A percentile compares a stretch with the other conserved stretches of the same genome.
These are phyloP conservation scores for Candida ulmi DNA, from an alignment of 805 yeast species.

Conservation along the genomic window DNA sequence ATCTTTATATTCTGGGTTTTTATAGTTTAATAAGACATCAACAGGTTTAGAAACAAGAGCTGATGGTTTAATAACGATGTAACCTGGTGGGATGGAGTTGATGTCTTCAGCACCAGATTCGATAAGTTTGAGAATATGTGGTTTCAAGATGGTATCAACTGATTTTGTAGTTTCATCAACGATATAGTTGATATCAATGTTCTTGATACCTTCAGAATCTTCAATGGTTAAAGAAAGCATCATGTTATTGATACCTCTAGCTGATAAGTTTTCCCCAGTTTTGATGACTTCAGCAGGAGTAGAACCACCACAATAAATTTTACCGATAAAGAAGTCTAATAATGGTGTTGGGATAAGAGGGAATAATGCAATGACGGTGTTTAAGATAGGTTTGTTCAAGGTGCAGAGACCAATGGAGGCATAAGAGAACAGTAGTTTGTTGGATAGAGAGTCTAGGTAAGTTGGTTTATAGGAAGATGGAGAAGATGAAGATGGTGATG, in stretches of 20 bases:
- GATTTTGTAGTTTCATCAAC: constrained; percentile 62
- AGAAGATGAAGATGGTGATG: neutral
- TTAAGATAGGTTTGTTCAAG: constrained; percentile 53
- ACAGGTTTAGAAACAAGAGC: constrained; percentile 80
- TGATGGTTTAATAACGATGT: constrained; percentile 90
- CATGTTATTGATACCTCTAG: constrained; percentile 85
- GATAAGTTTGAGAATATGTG: constrained; percentile 62
- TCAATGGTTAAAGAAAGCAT: constrained; percentile 93
- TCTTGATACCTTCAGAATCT: constrained; percentile 76
- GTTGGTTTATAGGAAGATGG: neutral
- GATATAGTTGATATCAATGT: constrained; percentile 52
- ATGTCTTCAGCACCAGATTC: constrained; percentile 35
- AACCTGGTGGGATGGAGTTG: constrained; percentile 81
- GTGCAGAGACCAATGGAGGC: constrained; percentile 69
- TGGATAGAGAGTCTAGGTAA: constrained; percentile 49
- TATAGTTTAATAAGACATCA: constrained; percentile 57
- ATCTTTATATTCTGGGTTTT: constrained; percentile 43
- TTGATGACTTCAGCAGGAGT: constrained; percentile 58
- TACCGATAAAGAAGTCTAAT: constrained; percentile 69
- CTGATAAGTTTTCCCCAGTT: constrained; percentile 62
- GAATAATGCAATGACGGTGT: constrained; percentile 56
- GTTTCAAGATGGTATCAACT: constrained; percentile 59
- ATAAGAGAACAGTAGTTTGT: constrained; percentile 54
- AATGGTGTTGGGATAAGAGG: constrained; percentile 72
- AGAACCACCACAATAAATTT: constrained; percentile 89